Evolutionary conservation across 2,329 filamentous ascomycete species (phyloP), one percentile per base, ranked within the genome.

Genomic region (Keithomyces neogunnii): DNA sequence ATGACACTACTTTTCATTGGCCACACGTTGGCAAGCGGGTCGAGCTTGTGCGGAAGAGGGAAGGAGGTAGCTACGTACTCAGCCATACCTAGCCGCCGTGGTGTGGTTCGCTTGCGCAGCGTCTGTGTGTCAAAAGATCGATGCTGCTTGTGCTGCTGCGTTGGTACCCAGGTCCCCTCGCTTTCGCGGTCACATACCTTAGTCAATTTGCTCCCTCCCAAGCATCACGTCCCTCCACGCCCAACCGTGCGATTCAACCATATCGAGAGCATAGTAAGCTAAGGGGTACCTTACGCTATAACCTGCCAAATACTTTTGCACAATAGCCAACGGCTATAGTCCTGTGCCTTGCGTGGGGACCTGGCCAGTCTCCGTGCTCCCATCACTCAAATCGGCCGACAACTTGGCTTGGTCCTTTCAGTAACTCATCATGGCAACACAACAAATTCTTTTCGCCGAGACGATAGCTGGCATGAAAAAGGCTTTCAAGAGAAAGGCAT

Each of bases 401-500:
- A 11, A 6, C 40, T 30, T 19, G 3, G 30, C 7, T 7, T 11
- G 30, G 30, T 13, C 40, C 11, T 6, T 19, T 19, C 13, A 28
- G 31, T 31, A 29, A 38, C 53, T 58, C 53, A 56, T 55, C 59
- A 73, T 74, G 70, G 69, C 71, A 52, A 67, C 68, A 51, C 81
- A 85, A 61, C 81, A 85, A 60, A 71, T 81, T 42, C 69, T 84
- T 52, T 80, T 86, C 62, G 75, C 80, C 55, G 82, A 86, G 62
- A 86, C 84, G 26, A 82, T 86, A 63, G 73, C 76, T 58, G 81
- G 76, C 49, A 84, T 87, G 77, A 86, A 84, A 61, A 82, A 83
- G 66, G 81, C 82, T 5, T 71, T 85, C 54, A 85, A 84, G 63
- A 71, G 82, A 55, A 82, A 78, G 66, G 73, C 78, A 57, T 83